These are phyloP conservation scores for Colletotrichum gigasporum DNA, from an alignment of 2,329 filamentous ascomycete species.

Conservation along the genomic window DNA sequence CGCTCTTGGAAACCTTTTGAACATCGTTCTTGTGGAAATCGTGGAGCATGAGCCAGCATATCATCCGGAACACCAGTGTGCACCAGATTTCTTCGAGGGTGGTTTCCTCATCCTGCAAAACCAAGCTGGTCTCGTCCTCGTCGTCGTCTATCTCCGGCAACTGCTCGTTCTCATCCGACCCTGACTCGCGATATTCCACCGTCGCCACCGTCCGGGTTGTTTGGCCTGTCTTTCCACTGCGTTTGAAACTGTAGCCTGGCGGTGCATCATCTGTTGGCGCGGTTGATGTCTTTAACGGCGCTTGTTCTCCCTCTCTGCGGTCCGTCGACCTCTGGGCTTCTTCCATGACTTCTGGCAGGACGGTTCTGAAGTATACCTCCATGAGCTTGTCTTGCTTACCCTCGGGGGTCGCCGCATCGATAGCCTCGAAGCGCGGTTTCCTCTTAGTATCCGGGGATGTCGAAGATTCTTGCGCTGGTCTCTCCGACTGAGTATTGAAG, in stretches of 20 bases:
- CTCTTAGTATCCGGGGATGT: slow-evolving; percentile 11
- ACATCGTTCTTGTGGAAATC: slow-evolving; percentile 65
- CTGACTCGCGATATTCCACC: neutral
- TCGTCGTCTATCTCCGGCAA: slow-evolving; percentile 6
- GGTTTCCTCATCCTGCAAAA: neutral
- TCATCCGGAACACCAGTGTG: slow-evolving; percentile 64
- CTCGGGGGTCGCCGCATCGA: slow-evolving; percentile 57
- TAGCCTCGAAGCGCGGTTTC: slow-evolving; percentile 50
- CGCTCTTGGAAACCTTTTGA: slow-evolving; percentile 58
- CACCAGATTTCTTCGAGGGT: slow-evolving; percentile 61
- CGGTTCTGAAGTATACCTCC: slow-evolving; percentile 59
- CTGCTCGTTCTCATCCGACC: neutral
- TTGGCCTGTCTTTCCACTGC: neutral
- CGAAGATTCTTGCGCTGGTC: neutral
- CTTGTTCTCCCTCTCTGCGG: slow-evolving; percentile 33
- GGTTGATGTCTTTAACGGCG: too few species aligned
- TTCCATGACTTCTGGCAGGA: slow-evolving; percentile 51
- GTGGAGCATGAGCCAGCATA: slow-evolving; percentile 67
- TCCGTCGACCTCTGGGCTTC: slow-evolving; percentile 41
- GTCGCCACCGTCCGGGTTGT: slow-evolving; percentile 1
- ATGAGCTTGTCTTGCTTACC: slow-evolving; percentile 61
- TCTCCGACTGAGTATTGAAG: slow-evolving; percentile 47
- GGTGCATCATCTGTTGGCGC: neutral
- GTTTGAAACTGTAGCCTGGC: neutral
- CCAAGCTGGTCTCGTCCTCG: neutral